Evolutionary conservation across 2,329 filamentous ascomycete genomes (phyloP).

Genomic region (Fusarium coffeatum): DNA sequence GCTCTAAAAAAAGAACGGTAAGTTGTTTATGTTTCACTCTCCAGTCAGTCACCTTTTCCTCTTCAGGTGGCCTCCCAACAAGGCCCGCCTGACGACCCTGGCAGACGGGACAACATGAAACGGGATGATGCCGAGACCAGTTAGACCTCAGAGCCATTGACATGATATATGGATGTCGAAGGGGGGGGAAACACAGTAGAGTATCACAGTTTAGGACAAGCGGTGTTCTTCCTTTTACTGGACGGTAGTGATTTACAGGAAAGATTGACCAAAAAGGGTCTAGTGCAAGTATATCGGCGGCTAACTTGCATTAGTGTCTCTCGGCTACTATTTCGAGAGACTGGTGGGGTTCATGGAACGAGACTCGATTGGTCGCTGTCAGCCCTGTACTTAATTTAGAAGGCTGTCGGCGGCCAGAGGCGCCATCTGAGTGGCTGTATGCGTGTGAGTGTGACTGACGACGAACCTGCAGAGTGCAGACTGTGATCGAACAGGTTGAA

Average conservation of each 20-base stretch:
- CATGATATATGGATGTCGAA: not conserved
- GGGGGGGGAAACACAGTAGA: not conserved
- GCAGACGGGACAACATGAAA: slow-evolving; percentile 28
- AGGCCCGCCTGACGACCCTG: slow-evolving; percentile 16
- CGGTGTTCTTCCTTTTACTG: not conserved
- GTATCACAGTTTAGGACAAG: slow-evolving; percentile 15
- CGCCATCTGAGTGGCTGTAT: slow-evolving; percentile 31
- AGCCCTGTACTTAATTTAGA: slow-evolving; percentile 37
- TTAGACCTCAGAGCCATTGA: not conserved
- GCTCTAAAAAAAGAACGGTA: slow-evolving; percentile 29
- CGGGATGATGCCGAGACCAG: slow-evolving; percentile 19
- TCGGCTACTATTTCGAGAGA: slow-evolving; percentile 34
- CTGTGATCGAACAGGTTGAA: slow-evolving; percentile 14
- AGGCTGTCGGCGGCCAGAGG: slow-evolving; percentile 19
- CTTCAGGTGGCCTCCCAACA: slow-evolving; percentile 16
- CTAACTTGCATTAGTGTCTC: slow-evolving; percentile 44
- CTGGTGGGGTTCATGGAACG: slow-evolving; percentile 16
- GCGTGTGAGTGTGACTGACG: slow-evolving; percentile 26
- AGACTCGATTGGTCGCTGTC: slow-evolving; percentile 21
- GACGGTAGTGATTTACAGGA: slow-evolving; percentile 6
- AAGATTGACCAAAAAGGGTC: not conserved
- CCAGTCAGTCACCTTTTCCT: slow-evolving; percentile 10
- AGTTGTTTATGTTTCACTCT: slow-evolving; percentile 34
- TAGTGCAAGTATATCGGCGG: slow-evolving; percentile 29
- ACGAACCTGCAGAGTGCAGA: slow-evolving; percentile 30